A percentile compares a stretch with the other conserved stretches of the same genome.
phyloP scores from a whole-genome alignment of 1,284 basidiomycete genomes.

The Pulveroboletus sp. region DNA sequence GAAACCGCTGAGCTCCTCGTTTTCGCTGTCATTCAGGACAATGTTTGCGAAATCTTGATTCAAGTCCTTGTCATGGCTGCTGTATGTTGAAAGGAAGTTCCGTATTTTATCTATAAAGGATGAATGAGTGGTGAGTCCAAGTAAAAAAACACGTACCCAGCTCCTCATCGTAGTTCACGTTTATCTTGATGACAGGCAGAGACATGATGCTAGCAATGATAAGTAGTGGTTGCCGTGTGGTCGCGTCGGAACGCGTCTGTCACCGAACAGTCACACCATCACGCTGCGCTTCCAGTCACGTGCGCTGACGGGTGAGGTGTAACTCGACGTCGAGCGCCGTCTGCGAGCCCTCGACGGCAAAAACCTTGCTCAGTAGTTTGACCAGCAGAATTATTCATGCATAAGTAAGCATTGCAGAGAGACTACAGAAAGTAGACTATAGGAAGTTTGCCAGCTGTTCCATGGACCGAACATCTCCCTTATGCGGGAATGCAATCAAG shows the following conservation, averaged over 20 bases:
- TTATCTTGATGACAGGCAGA: slow-evolving; percentile 42
- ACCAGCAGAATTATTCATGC: too few species aligned
- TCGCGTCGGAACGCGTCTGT: slow-evolving; percentile 25
- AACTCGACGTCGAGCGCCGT: too few species aligned
- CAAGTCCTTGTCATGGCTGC: slow-evolving; percentile 64
- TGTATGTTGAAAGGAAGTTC: slow-evolving; percentile 66
- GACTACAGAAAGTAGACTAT: too few species aligned
- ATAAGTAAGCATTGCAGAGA: too few species aligned
- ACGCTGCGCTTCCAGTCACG: slow-evolving; percentile 15
- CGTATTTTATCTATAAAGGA: slow-evolving; percentile 55
- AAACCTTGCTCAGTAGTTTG: too few species aligned
- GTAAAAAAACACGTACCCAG: slow-evolving; percentile 35
- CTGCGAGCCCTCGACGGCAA: too few species aligned
- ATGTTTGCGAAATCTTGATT: slow-evolving; percentile 68
- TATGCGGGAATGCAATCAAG: slow-evolving; percentile 13
- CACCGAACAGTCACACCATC: slow-evolving; percentile 21
- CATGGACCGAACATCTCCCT: neutral
- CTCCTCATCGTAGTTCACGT: slow-evolving; percentile 47
- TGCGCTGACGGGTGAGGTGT: slow-evolving; percentile 6
- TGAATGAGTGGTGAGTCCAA: slow-evolving; percentile 34
- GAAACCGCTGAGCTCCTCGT: slow-evolving; percentile 34
- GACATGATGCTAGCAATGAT: slow-evolving; percentile 39
- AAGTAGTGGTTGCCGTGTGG: slow-evolving; percentile 8
- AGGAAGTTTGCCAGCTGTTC: too few species aligned
- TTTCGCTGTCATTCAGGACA: slow-evolving; percentile 56